Percentiles rank a stretch among this genome's conserved stretches.
These are phyloP conservation scores for Suaeda aralocaspica DNA, from an alignment of 148 eudicot species.

Conservation along the genomic window DNA sequence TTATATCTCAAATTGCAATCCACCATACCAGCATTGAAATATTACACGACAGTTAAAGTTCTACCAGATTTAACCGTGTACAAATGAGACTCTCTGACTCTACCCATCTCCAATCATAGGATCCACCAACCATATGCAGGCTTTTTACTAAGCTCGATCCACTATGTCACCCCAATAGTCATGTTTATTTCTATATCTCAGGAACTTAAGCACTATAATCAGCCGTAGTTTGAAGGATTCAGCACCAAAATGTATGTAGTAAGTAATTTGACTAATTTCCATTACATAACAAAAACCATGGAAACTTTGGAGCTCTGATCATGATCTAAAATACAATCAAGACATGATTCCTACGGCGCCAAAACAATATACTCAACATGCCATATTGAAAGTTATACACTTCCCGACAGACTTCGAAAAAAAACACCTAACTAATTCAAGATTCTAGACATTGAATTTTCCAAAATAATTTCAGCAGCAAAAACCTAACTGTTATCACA, in stretches of 20 bases:
- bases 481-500: slow-evolving; percentile 19
- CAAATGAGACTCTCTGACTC: not conserved
- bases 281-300: not conserved
- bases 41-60: not conserved
- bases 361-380: not conserved
- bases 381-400: not conserved
- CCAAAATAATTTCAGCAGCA: not conserved
- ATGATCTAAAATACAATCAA: slow-evolving; percentile 10
- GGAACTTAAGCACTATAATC: not conserved
- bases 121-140: slow-evolving; percentile 1
- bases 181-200: not conserved
- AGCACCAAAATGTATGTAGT: slow-evolving; percentile 8
- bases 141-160: not conserved
- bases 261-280: too few relatives aligned
- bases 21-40: not conserved
- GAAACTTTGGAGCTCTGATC: not conserved
- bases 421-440: not conserved
- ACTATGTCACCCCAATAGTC: not conserved
- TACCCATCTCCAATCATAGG: not conserved
- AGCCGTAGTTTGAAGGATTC: not conserved
- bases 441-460: not conserved
- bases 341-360: not conserved
- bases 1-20: not conserved
- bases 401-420: not conserved
- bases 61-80: not conserved